These are phyloP conservation scores for Aspergillus ostianus DNA, from an alignment of 495 filamentous ascomycete species.

Conservation along the genomic window DNA sequence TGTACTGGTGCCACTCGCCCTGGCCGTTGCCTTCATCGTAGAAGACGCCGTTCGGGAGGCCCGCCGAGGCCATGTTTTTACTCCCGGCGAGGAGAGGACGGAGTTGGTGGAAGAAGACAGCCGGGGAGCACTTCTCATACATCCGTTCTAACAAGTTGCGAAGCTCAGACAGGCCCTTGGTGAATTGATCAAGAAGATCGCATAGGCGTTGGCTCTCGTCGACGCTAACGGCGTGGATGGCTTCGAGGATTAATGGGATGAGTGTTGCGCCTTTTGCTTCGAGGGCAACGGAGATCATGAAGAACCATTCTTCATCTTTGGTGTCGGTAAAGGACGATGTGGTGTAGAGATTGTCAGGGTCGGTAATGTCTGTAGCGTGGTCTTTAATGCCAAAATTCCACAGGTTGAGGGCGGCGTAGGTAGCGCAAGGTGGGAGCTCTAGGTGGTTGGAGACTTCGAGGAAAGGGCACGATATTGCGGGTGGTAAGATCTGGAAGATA, in stretches of 20 bases:
- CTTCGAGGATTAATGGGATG: conserved; percentile 79
- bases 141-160: conserved; percentile 71
- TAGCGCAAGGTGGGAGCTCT: conserved; percentile 87
- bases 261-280: conserved; percentile 86
- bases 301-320: conserved; percentile 97
- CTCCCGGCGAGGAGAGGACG: conserved; percentile 90
- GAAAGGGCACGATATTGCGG: conserved; percentile 76
- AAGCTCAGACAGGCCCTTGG: conserved; percentile 79
- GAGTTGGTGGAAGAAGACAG: conserved; percentile 87
- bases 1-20: conserved; percentile 70
- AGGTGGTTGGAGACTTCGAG: conserved; percentile 73
- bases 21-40: conserved; percentile 76
- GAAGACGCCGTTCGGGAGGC: conserved; percentile 79
- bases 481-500: conserved; percentile 65
- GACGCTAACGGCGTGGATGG: conserved; percentile 66
- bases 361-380: conserved; percentile 67
- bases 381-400: conserved; percentile 91
- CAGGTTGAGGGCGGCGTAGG: conserved; percentile 82
- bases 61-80: conserved; percentile 94
- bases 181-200: conserved; percentile 68
- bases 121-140: conserved; percentile 83
- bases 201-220: conserved; percentile 66
- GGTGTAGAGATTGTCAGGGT: conserved; percentile 78
- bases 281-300: conserved; percentile 89
- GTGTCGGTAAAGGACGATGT: conserved; percentile 87